phyloP scores from a whole-genome alignment of 129 eudicot genomes.

The Apium graveolens region DNA sequence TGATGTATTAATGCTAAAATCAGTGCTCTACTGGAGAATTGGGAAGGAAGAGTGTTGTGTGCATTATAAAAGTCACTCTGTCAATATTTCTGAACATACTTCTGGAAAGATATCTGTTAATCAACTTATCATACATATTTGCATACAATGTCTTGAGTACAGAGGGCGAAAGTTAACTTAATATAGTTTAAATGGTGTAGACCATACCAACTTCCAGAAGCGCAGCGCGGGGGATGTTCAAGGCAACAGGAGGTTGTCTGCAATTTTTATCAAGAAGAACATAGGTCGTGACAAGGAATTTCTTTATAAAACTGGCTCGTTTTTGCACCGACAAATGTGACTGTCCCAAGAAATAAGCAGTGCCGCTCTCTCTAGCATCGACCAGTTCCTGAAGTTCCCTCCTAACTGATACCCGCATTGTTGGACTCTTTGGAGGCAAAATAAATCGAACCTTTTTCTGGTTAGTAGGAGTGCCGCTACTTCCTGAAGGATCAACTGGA shows the following conservation, averaged over 20 bases:
- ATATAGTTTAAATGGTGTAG: conserved; percentile 25
- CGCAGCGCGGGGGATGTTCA: conserved; percentile 72
- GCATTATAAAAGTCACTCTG: not conserved
- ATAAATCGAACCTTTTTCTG: conserved; percentile 34
- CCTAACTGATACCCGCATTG: conserved; percentile 29
- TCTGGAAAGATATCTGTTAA: not conserved
- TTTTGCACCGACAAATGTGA: conserved; percentile 52
- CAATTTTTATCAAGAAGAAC: conserved; percentile 63
- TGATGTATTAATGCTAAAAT: not conserved
- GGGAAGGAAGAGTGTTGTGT: not conserved
- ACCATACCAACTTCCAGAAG: conserved; percentile 76
- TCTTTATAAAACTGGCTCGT: conserved; percentile 49
- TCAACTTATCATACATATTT: not conserved
- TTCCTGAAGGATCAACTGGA: conserved; percentile 17
- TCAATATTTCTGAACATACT: not conserved
- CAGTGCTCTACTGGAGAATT: not conserved
- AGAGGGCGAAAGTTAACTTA: not conserved
- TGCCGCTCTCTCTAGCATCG: conserved; percentile 72
- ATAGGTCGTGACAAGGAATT: conserved; percentile 41
- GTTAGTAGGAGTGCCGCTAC: conserved; percentile 5
- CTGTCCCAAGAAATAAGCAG: conserved; percentile 70
- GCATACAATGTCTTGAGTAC: not conserved
- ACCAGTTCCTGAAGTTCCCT: conserved; percentile 59
- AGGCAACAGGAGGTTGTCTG: conserved; percentile 61
- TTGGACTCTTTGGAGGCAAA: conserved; percentile 35